Conservation (phyloP, 106 monocot genomes). For the Dioscorea alata region DNA sequence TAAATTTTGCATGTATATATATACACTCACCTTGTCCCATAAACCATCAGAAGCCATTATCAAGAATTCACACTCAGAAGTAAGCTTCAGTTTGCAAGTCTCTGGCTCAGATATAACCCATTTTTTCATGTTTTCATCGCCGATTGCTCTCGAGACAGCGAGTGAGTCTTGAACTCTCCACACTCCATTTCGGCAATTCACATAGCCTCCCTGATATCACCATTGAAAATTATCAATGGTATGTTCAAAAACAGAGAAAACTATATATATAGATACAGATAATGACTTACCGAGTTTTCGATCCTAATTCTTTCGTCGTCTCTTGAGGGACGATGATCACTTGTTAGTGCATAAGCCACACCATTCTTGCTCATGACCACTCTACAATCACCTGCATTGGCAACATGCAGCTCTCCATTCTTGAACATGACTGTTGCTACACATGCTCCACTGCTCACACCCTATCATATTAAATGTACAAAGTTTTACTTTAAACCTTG, state of each 20-base stretch:
- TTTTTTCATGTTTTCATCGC: slow-evolving; percentile 55
- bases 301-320: slow-evolving; percentile 55
- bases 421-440: slow-evolving; percentile 71
- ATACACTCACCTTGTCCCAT: slow-evolving; percentile 59
- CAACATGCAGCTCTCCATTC: slow-evolving; percentile 48
- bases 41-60: slow-evolving; percentile 77
- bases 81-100: slow-evolving; percentile 23
- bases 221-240: no score
- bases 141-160: slow-evolving; percentile 70
- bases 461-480: slow-evolving; percentile 15
- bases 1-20: not conserved
- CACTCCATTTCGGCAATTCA: slow-evolving; percentile 44
- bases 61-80: slow-evolving; percentile 41
- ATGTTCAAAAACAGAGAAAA: no score
- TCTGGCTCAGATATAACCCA: slow-evolving; percentile 81
- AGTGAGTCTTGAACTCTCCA: slow-evolving; percentile 76
- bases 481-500: no score
- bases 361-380: slow-evolving; percentile 48
- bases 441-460: slow-evolving; percentile 56
- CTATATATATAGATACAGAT: not conserved
- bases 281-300: slow-evolving; percentile 38
- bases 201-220: slow-evolving; percentile 56
- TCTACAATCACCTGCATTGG: slow-evolving; percentile 76
- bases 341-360: slow-evolving; percentile 42
- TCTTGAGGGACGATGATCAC: slow-evolving; percentile 44